Conservation (phyloP, 1,139 yeast species). For the Lodderomyces jiufengensis region DNA sequence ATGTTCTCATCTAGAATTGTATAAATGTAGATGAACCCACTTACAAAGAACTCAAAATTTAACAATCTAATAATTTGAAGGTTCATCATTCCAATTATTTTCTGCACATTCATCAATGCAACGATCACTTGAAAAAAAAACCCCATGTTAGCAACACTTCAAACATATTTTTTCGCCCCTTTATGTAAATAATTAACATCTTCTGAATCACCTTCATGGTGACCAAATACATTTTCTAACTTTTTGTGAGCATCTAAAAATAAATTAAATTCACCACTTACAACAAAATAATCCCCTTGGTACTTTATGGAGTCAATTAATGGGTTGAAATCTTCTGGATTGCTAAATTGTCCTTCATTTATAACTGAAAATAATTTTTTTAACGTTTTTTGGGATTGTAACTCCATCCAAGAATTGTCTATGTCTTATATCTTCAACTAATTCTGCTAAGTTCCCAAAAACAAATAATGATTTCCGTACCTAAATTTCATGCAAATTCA, state of each 20-base stretch:
- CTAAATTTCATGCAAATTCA: constrained; percentile 89
- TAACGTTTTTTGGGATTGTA: constrained; percentile 51
- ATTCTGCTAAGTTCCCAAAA: constrained; percentile 89
- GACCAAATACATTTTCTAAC: too few relatives aligned
- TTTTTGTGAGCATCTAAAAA: too few relatives aligned
- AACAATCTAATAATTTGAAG: constrained; percentile 32
- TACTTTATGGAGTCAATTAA: constrained; percentile 70
- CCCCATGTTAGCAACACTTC: constrained; percentile 89
- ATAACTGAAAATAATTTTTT: constrained; percentile 63
- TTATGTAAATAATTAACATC: constrained; percentile 54
- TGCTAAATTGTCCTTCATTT: constrained; percentile 69
- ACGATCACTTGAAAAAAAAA: too few relatives aligned
- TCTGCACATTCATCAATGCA: too few relatives aligned
- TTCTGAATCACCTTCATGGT: constrained; percentile 36
- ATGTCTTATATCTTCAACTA: constrained; percentile 81
- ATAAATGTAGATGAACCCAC: too few relatives aligned
- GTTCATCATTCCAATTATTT: constrained; percentile 89
- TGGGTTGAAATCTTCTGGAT: too few relatives aligned
- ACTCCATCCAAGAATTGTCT: constrained; percentile 67
- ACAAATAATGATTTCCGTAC: constrained; percentile 85
- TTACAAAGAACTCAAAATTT: too few relatives aligned
- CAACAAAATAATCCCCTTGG: too few relatives aligned
- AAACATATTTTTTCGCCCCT: constrained; percentile 76
- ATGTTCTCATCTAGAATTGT: too few relatives aligned
- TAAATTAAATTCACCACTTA: too few relatives aligned